Evolutionary conservation across 768 basidiomycete genomes (phyloP).

Genomic region (Kwoniella sp.): DNA sequence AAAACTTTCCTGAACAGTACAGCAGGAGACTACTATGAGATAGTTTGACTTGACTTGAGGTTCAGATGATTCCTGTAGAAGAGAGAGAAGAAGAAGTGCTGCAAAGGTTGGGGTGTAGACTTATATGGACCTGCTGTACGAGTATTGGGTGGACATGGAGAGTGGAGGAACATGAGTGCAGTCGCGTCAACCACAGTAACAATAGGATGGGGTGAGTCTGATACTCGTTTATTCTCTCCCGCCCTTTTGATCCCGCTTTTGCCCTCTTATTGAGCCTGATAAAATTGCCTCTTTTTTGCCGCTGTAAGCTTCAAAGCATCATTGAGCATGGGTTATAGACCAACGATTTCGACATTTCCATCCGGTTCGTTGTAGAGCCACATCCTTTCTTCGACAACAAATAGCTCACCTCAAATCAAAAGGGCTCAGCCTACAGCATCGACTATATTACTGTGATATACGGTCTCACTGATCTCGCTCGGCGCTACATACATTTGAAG

Average conservation of each 20-base stretch:
- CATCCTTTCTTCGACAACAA: not conserved
- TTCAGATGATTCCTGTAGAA: too few relatives aligned
- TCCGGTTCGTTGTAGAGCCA: not conserved
- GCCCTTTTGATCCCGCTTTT: too few relatives aligned
- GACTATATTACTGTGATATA: not conserved
- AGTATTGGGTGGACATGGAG: not conserved
- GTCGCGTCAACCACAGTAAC: not conserved
- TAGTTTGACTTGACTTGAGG: too few relatives aligned
- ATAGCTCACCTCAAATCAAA: not conserved
- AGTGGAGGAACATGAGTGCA: not conserved
- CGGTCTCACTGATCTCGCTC: not conserved
- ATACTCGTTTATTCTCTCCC: not conserved
- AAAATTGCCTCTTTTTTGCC: not conserved
- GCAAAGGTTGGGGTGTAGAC: too few relatives aligned
- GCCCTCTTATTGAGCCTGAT: not conserved
- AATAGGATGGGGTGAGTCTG: not conserved
- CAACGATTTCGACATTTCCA: not conserved
- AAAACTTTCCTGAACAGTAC: too few relatives aligned
- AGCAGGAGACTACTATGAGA: too few relatives aligned
- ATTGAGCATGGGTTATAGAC: not conserved
- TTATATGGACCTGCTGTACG: too few relatives aligned
- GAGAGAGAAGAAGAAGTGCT: too few relatives aligned
- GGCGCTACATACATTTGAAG: constrained; percentile 6
- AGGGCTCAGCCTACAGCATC: not conserved
- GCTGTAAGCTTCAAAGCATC: not conserved